Evolutionary conservation across 1,284 basidiomycete genomes (phyloP).

Genomic region (Chalciporus sp.): DNA sequence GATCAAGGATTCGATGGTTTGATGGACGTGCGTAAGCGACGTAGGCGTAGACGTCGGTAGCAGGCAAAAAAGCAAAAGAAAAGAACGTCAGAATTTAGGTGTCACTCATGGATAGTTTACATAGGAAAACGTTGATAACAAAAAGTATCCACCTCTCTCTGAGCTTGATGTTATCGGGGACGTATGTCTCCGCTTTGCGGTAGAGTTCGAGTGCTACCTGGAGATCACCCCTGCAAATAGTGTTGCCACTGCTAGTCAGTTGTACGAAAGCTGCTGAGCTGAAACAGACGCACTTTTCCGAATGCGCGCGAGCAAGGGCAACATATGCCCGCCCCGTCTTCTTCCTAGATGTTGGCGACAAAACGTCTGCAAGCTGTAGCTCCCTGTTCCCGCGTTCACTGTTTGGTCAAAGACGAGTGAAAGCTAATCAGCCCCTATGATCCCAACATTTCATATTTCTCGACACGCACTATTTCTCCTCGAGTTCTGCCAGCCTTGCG

Average conservation of each 20-base stretch:
- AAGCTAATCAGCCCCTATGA: constrained; percentile 15
- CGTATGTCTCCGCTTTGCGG: constrained; percentile 72
- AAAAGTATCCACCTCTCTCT: constrained; percentile 81
- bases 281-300: constrained; percentile 61
- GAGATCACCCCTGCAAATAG: constrained; percentile 59
- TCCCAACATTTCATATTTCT: neutral
- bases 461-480: constrained; percentile 64
- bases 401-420: neutral
- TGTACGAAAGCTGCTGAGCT: neutral
- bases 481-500: constrained; percentile 63
- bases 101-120: constrained; percentile 43
- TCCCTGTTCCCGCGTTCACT: constrained; percentile 66
- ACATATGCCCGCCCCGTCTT: constrained; percentile 77
- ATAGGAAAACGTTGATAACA: constrained; percentile 56
- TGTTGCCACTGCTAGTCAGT: constrained; percentile 1
- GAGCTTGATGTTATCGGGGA: constrained; percentile 76
- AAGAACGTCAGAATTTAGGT: constrained; percentile 27
- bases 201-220: constrained; percentile 73
- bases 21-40: neutral
- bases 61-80: constrained; percentile 10
- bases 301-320: constrained; percentile 71
- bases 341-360: constrained; percentile 73
- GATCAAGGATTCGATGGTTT: too few species aligned
- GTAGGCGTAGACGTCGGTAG: constrained; percentile 7
- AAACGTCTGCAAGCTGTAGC: constrained; percentile 54